Conservation (phyloP, 2,329 filamentous ascomycete species). For the Claviceps sp. region DNA sequence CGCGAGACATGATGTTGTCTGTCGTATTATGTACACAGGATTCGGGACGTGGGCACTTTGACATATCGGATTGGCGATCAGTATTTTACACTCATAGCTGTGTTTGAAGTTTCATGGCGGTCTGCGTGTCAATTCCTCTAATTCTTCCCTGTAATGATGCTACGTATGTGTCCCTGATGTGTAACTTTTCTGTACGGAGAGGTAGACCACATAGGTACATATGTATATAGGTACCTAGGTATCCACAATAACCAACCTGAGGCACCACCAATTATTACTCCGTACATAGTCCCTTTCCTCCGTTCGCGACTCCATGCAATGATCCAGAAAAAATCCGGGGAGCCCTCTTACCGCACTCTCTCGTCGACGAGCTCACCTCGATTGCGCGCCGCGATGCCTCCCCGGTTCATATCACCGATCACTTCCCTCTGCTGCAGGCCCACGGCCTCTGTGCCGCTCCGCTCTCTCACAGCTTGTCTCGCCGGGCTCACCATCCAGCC, state of each 20-base stretch:
- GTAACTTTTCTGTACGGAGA: too few relatives aligned
- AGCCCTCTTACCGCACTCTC: too few relatives aligned
- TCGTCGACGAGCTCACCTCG: not conserved
- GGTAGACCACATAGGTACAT: too few relatives aligned
- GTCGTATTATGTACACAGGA: conserved; percentile 5
- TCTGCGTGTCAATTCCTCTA: not conserved
- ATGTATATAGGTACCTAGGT: too few relatives aligned
- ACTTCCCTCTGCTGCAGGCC: conserved; percentile 18
- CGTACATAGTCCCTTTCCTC: too few relatives aligned
- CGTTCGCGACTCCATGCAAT: too few relatives aligned
- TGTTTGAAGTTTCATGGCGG: not conserved
- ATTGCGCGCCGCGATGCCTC: conserved; percentile 18
- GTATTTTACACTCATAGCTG: conserved; percentile 5
- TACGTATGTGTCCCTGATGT: not conserved
- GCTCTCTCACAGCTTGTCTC: conserved; percentile 32
- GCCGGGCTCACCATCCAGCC: conserved; percentile 34
- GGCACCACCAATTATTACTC: not conserved
- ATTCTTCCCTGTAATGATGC: not conserved
- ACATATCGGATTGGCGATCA: conserved; percentile 10
- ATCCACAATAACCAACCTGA: not conserved
- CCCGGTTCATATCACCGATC: conserved; percentile 18
- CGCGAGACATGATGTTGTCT: conserved; percentile 6
- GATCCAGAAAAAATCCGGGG: too few relatives aligned
- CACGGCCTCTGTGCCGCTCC: conserved; percentile 9
- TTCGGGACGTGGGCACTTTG: conserved; percentile 3